Percentiles rank a stretch among this genome's conserved stretches.
These are phyloP conservation scores for Coemansia sp. DNA, from an alignment of 192 early-diverging fungal species.

Conservation along the genomic window DNA sequence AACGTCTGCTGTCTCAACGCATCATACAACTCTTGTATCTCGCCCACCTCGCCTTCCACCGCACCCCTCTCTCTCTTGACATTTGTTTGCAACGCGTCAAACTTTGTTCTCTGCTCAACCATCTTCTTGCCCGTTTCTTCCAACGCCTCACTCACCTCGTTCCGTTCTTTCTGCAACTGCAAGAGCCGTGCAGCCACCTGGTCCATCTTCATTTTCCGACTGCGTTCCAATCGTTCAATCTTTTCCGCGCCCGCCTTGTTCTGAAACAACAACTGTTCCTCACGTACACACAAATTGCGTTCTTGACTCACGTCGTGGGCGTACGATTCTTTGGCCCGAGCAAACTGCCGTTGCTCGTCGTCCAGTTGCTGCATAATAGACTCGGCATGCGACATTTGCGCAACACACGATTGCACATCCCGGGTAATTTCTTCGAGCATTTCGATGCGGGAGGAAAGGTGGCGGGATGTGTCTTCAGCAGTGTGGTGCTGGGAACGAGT, in stretches of 20 bases:
- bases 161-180: constrained; percentile 42
- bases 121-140: constrained; percentile 34
- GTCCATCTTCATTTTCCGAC: constrained; percentile 36
- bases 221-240: constrained; percentile 46
- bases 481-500: constrained; percentile 51
- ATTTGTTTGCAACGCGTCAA: constrained; percentile 30
- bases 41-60: constrained; percentile 36
- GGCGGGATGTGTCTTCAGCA: constrained; percentile 58
- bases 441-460: constrained; percentile 59
- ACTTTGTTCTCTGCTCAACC: constrained; percentile 33
- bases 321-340: constrained; percentile 18
- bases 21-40: constrained; percentile 43
- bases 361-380: constrained; percentile 54
- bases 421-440: constrained; percentile 57
- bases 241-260: constrained; percentile 47
- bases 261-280: constrained; percentile 50
- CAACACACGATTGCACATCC: constrained; percentile 59
- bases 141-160: constrained; percentile 22
- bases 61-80: constrained; percentile 33
- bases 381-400: constrained; percentile 69
- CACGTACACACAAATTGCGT: constrained; percentile 37
- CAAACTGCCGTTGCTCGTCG: constrained; percentile 44
- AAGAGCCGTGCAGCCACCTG: constrained; percentile 16
- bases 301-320: constrained; percentile 22
- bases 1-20: constrained; percentile 48